Conservation (phyloP, 2,329 filamentous ascomycete genomes). For the Fusarium setosum region DNA sequence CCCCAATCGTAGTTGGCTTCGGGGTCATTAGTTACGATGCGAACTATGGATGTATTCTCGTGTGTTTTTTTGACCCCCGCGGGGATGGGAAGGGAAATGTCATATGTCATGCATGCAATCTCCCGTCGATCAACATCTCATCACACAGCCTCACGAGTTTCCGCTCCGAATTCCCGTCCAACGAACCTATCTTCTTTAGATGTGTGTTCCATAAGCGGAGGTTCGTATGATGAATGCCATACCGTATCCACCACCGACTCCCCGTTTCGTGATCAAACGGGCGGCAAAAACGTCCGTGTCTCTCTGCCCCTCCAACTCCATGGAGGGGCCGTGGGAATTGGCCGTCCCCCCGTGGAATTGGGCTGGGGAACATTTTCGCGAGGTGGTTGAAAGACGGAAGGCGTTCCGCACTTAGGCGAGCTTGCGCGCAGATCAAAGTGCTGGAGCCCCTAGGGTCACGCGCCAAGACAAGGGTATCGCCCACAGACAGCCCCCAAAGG, state of each 20-base stretch:
- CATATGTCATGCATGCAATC: constrained; percentile 7
- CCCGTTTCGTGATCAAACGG: constrained; percentile 32
- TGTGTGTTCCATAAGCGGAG: not conserved
- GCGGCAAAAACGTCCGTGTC: not conserved
- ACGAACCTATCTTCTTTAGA: not conserved
- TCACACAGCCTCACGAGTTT: not conserved
- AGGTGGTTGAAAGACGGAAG: constrained; percentile 28
- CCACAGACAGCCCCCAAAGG: not conserved
- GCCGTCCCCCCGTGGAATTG: not conserved
- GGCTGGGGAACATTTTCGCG: constrained; percentile 11
- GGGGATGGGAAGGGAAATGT: not conserved
- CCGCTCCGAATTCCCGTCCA: not conserved
- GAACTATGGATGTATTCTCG: too few species aligned
- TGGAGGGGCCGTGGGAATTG: not conserved
- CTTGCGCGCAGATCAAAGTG: constrained; percentile 26
- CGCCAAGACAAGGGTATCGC: constrained; percentile 36
- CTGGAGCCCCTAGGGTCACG: constrained; percentile 33
- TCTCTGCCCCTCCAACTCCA: not conserved
- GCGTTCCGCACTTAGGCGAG: constrained; percentile 43
- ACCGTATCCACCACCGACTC: constrained; percentile 3
- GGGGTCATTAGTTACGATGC: too few species aligned
- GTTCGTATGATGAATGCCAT: constrained; percentile 1
- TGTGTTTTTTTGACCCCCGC: too few species aligned
- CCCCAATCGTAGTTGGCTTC: too few species aligned
- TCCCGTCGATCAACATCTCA: not conserved